phyloP scores from a whole-genome alignment of 2,329 filamentous ascomycete species.

The Talaromyces sp. region DNA sequence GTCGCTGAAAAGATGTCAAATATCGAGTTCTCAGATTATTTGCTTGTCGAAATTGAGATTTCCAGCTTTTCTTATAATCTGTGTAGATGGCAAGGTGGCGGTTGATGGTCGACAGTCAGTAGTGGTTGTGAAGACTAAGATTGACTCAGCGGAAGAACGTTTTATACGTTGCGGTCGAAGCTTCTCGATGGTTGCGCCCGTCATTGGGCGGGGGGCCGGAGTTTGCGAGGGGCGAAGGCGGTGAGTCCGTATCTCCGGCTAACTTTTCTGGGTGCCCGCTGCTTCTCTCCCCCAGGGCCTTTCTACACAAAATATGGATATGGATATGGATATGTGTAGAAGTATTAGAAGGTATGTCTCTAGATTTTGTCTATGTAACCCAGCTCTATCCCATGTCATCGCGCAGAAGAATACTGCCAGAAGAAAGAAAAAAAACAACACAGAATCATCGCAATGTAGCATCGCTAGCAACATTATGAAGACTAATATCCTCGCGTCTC shows the following conservation, averaged over 20 bases:
- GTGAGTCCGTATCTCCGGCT: neutral
- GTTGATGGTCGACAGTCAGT: neutral
- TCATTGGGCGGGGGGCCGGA: constrained; percentile 13
- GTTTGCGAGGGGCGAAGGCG: constrained; percentile 15
- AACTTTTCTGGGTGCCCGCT: constrained; percentile 9
- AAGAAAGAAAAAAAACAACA: neutral
- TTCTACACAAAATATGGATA: neutral
- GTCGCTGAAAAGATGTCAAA: neutral
- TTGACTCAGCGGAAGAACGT: neutral
- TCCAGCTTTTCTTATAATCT: neutral
- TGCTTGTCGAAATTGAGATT: neutral
- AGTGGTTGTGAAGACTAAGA: neutral
- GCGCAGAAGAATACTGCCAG: neutral
- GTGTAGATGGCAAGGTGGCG: neutral
- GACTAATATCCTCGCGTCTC: constrained; percentile 16
- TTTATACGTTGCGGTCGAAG: constrained; percentile 16
- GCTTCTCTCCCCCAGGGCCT: neutral
- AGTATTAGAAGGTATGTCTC: neutral
- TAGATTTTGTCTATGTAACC: constrained; percentile 2
- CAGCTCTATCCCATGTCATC: constrained; percentile 2
- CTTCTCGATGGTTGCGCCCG: constrained; percentile 13
- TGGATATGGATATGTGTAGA: neutral
- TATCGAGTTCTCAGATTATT: neutral
- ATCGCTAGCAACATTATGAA: constrained; percentile 16
- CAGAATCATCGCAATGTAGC: neutral